Evolutionary conservation across 306 rosid genomes (phyloP).

Genomic region (Trichosanthes cucumerina): DNA sequence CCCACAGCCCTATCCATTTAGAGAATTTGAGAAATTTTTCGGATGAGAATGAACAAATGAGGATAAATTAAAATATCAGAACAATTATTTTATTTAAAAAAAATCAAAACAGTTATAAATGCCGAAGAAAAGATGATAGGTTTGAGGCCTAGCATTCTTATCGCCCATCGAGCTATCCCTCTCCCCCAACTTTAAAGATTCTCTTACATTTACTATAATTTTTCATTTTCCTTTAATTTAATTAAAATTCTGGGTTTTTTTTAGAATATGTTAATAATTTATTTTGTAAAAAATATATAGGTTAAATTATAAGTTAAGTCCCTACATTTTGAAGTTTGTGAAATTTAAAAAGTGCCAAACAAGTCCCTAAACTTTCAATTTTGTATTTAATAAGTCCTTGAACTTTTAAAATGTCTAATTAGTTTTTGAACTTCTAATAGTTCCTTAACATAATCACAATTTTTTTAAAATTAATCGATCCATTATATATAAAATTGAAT

Average conservation of each 20-base stretch:
- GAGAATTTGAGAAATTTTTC: not conserved
- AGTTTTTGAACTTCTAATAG: too few relatives aligned
- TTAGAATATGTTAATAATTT: not conserved
- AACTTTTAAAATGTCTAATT: too few relatives aligned
- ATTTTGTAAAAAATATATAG: not conserved
- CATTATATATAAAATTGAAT: too few relatives aligned
- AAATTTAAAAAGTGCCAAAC: too few relatives aligned
- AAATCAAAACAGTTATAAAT: not conserved
- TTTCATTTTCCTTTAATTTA: not conserved
- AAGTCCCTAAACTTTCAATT: too few relatives aligned
- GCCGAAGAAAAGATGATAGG: not conserved
- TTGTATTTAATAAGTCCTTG: too few relatives aligned
- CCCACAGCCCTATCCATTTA: constrained; percentile 5
- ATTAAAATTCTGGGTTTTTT: not conserved
- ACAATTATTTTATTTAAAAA: not conserved
- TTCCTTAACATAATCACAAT: too few relatives aligned
- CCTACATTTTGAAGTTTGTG: too few relatives aligned
- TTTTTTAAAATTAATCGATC: too few relatives aligned
- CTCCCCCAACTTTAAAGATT: not conserved
- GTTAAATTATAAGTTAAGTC: too few relatives aligned
- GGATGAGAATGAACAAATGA: not conserved
- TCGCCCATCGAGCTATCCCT: not conserved
- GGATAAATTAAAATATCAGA: not conserved
- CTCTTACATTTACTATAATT: not conserved
- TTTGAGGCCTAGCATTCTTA: not conserved